Evolutionary conservation across 2,329 filamentous ascomycete genomes (phyloP).

Genomic region (Purpureocillium lavendulum): DNA sequence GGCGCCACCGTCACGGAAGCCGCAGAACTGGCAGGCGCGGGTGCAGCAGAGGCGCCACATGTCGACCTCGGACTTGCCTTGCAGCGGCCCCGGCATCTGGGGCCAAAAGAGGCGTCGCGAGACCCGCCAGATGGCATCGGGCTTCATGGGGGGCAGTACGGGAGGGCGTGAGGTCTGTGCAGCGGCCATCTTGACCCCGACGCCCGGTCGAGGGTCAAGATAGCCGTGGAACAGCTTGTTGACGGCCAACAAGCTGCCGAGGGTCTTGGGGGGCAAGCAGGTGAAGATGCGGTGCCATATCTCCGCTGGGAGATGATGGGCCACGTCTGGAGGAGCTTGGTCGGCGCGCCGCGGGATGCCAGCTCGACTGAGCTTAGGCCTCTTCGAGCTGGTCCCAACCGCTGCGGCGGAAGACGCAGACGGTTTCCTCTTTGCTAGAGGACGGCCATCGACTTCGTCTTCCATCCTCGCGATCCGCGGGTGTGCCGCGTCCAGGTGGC

Average conservation of each 20-base stretch:
- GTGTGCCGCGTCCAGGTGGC: too few relatives aligned
- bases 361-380: not conserved
- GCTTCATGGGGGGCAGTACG: conserved; percentile 29
- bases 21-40: conserved; percentile 60
- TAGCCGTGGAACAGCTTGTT: conserved; percentile 58
- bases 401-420: not conserved
- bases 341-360: not conserved
- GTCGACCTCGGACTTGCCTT: conserved; percentile 56
- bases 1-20: conserved; percentile 22
- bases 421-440: conserved; percentile 5
- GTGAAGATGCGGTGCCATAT: conserved; percentile 65
- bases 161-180: conserved; percentile 11
- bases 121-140: conserved; percentile 62
- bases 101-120: conserved; percentile 59
- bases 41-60: conserved; percentile 69
- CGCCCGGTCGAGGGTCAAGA: conserved; percentile 39
- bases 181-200: conserved; percentile 13
- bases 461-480: not conserved
- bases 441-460: not conserved
- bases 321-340: conserved; percentile 4
- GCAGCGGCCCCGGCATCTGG: conserved; percentile 60
- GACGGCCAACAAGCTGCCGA: conserved; percentile 58
- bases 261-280: conserved; percentile 52
- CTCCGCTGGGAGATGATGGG: conserved; percentile 41
- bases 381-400: conserved; percentile 3